Conservation (phyloP, 2,329 filamentous ascomycete genomes). For the Bipolaris victoriae region DNA sequence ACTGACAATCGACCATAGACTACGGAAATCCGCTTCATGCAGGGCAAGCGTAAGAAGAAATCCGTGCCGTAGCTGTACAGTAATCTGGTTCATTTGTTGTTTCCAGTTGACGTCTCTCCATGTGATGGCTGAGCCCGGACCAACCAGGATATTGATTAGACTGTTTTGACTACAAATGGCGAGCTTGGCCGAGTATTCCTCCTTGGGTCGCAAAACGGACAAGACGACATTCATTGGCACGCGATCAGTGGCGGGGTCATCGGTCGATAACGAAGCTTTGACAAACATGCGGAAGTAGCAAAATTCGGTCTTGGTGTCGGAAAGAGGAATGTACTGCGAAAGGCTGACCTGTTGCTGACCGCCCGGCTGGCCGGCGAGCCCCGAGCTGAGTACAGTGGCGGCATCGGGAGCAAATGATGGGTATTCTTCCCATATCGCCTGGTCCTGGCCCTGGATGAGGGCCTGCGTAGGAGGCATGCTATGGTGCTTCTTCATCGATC, state of each 20-base stretch:
- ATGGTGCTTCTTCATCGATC: constrained; percentile 84
- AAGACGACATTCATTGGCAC: constrained; percentile 76
- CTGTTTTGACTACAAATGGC: constrained; percentile 81
- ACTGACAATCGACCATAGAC: constrained; percentile 82
- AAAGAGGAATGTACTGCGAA: constrained; percentile 73
- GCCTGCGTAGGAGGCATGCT: constrained; percentile 70
- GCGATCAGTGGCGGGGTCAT: constrained; percentile 68
- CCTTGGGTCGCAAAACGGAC: constrained; percentile 73
- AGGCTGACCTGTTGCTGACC: constrained; percentile 57
- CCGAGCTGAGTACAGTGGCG: constrained; percentile 65
- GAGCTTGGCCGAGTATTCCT: constrained; percentile 72
- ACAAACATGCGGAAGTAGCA: constrained; percentile 80
- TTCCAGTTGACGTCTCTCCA: constrained; percentile 88
- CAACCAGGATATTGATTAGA: constrained; percentile 75
- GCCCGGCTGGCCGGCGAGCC: constrained; percentile 45
- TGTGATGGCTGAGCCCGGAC: constrained; percentile 68
- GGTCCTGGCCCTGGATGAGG: constrained; percentile 79
- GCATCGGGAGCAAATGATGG: constrained; percentile 75
- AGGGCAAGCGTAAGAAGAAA: constrained; percentile 76
- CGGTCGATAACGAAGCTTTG: constrained; percentile 75
- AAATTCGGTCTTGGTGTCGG: constrained; percentile 76
- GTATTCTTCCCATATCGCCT: constrained; percentile 81
- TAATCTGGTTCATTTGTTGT: constrained; percentile 68
- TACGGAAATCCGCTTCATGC: constrained; percentile 76
- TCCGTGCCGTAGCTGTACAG: constrained; percentile 74